These are phyloP conservation scores for Globisporangium camurandrum DNA, from an alignment of 352 stramenopile genomes.

Conservation along the genomic window DNA sequence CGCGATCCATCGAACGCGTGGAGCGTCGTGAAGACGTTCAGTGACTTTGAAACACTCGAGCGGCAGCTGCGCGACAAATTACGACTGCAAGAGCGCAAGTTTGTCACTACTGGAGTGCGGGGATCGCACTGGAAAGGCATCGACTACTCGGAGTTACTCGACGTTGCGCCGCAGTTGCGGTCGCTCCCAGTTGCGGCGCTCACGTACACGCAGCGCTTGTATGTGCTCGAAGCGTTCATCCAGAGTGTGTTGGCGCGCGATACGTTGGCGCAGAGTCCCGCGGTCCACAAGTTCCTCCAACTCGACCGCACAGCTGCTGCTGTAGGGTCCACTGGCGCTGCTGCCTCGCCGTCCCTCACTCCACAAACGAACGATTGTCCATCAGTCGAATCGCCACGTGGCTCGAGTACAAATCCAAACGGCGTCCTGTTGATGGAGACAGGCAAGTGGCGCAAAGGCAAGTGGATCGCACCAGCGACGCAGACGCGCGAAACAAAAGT, in stretches of 20 bases:
- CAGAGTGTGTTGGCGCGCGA: conserved; percentile 63
- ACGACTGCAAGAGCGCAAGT: conserved; percentile 67
- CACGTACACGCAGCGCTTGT: conserved; percentile 56
- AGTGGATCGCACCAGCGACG: conserved; percentile 49
- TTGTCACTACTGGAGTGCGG: conserved; percentile 22
- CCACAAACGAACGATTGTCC: not conserved
- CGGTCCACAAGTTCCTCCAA: conserved; percentile 67
- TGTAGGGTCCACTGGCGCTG: not conserved
- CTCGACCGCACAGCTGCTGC: conserved; percentile 18
- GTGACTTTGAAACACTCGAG: conserved; percentile 65
- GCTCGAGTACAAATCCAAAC: too few relatives aligned
- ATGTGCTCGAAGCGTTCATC: conserved; percentile 60
- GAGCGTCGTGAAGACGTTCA: conserved; percentile 62
- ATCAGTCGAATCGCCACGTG: not conserved
- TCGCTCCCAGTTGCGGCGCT: conserved; percentile 25
- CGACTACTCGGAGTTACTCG: conserved; percentile 55
- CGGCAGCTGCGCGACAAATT: conserved; percentile 59
- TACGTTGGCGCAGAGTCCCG: conserved; percentile 67
- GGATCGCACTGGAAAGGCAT: conserved; percentile 57
- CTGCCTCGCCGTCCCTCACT: not conserved
- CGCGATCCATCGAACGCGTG: conserved; percentile 49
- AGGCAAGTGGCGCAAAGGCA: conserved; percentile 52
- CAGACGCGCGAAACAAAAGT: conserved; percentile 81
- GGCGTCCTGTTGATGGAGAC: conserved; percentile 49
- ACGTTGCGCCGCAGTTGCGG: conserved; percentile 39